These are phyloP conservation scores for Melampsora americana DNA, from an alignment of 1,284 basidiomycete genomes.

Conservation along the genomic window DNA sequence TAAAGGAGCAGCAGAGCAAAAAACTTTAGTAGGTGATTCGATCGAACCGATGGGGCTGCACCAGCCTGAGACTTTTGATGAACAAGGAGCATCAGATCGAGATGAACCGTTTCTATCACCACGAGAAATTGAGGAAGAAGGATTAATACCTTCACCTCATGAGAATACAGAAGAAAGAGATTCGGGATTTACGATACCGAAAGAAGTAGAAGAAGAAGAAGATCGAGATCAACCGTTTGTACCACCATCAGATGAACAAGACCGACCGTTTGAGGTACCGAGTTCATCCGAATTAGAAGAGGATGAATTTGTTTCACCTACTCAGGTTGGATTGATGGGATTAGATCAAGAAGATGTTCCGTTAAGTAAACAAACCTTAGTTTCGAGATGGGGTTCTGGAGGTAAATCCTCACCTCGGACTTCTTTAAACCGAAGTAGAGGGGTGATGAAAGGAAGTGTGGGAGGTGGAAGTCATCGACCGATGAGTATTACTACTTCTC, in stretches of 20 bases:
- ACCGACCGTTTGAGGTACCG: conserved; percentile 13
- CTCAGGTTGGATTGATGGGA: too few species aligned
- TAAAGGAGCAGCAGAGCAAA: background rate
- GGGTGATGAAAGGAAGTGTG: background rate
- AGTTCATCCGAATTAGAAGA: conserved; percentile 7
- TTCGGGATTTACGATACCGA: background rate
- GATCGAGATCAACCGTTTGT: conserved; percentile 32
- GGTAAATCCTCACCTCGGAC: background rate
- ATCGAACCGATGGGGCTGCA: background rate
- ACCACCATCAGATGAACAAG: background rate
- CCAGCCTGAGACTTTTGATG: background rate
- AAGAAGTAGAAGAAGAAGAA: background rate
- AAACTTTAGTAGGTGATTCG: background rate
- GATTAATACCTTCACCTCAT: background rate
- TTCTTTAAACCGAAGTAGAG: background rate
- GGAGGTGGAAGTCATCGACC: background rate
- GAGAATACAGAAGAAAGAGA: background rate
- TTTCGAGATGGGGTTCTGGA: background rate
- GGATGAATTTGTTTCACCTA: too few species aligned
- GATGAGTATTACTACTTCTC: background rate
- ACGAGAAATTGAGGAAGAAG: background rate
- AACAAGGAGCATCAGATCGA: background rate
- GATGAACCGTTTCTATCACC: conserved; percentile 11
- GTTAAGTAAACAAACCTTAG: background rate
- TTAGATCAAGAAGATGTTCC: background rate